phyloP scores from a whole-genome alignment of 495 filamentous ascomycete species.

The Penicillium parvum region DNA sequence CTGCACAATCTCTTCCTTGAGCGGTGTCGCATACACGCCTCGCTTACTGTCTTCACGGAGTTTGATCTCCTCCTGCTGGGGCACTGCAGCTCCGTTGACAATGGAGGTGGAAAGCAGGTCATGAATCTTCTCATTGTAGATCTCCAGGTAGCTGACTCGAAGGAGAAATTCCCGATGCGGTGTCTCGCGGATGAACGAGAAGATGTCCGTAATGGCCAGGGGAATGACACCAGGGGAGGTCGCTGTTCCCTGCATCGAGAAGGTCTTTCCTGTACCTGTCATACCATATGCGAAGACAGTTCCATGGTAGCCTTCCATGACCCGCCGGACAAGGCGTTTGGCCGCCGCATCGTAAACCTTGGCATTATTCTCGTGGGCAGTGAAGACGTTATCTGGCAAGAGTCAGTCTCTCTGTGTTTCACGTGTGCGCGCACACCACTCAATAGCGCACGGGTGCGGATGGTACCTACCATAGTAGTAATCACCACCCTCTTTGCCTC shows the following conservation, averaged over 20 bases:
- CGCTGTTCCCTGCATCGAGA: conserved; percentile 98
- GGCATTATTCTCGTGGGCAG: conserved; percentile 84
- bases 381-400: conserved; percentile 84
- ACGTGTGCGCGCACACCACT: too few species aligned
- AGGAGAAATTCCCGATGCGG: conserved; percentile 91
- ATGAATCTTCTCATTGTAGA: conserved; percentile 97
- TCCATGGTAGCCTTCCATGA: conserved; percentile 99
- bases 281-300: conserved; percentile 99
- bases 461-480: conserved; percentile 77
- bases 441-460: background rate
- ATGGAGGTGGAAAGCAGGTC: conserved; percentile 78
- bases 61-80: conserved; percentile 85
- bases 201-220: conserved; percentile 95
- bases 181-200: conserved; percentile 96
- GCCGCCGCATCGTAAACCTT: conserved; percentile 90
- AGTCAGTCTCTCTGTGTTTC: background rate
- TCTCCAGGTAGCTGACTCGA: conserved; percentile 96
- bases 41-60: conserved; percentile 92
- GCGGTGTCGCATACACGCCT: conserved; percentile 90
- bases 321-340: conserved; percentile 88
- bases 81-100: conserved; percentile 41
- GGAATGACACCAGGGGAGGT: conserved; percentile 97
- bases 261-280: conserved; percentile 98
- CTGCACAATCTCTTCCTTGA: conserved; percentile 98
- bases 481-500: conserved; percentile 84